A percentile compares a stretch with the other conserved stretches of the same genome.
These are phyloP conservation scores for Magnusiomyces magnusii DNA, from an alignment of 1,139 yeast species.

Conservation along the genomic window DNA sequence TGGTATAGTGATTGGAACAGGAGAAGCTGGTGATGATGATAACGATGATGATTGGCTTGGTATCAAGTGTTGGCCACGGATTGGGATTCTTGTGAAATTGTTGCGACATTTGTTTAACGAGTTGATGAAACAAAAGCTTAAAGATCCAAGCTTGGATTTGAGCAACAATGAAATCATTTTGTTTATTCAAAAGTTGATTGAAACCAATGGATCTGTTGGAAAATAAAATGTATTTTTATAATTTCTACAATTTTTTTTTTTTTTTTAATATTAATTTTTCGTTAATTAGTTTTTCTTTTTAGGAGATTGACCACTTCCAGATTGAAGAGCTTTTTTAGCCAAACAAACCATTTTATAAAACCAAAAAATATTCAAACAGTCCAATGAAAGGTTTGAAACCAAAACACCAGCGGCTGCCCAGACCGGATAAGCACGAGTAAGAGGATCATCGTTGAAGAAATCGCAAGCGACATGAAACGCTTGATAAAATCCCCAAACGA, in stretches of 20 bases:
- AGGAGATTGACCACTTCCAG: constrained; percentile 13
- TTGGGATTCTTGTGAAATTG: constrained; percentile 75
- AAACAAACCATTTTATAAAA: constrained; percentile 65
- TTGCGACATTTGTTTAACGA: constrained; percentile 58
- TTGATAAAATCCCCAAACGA: constrained; percentile 84
- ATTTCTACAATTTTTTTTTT: no score
- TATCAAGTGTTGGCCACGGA: constrained; percentile 85
- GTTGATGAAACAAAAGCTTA: constrained; percentile 53
- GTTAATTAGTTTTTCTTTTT: constrained; percentile 8
- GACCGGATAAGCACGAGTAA: constrained; percentile 34
- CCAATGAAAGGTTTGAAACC: constrained; percentile 55
- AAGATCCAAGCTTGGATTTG: constrained; percentile 34
- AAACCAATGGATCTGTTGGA: constrained; percentile 12
- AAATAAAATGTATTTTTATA: not conserved
- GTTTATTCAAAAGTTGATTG: constrained; percentile 11
- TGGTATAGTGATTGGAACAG: constrained; percentile 29
- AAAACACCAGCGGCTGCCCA: constrained; percentile 47
- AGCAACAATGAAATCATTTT: constrained; percentile 15
- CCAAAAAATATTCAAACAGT: constrained; percentile 52
- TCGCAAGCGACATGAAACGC: constrained; percentile 41
- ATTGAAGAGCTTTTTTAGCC: constrained; percentile 14
- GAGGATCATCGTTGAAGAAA: constrained; percentile 16
- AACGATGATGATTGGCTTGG: constrained; percentile 67
- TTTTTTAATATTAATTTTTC: not conserved
- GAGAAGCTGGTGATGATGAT: constrained; percentile 24